Evolutionary conservation across 805 yeast species (phyloP).

Genomic region (Danielia oregonensis): DNA sequence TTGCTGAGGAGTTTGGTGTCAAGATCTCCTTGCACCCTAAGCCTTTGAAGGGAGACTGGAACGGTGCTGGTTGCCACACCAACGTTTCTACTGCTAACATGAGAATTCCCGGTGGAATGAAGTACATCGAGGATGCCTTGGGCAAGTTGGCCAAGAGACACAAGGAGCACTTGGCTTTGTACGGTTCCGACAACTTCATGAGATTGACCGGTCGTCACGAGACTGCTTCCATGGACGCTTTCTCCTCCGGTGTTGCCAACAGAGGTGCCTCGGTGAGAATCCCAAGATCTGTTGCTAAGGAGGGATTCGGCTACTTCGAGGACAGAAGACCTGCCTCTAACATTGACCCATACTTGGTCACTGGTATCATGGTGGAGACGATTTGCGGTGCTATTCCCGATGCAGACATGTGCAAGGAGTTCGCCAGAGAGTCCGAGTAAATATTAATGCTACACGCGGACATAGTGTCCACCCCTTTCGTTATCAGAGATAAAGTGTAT

Average conservation of each 20-base stretch:
- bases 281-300: slow-evolving; percentile 98
- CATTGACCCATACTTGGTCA: slow-evolving; percentile 97
- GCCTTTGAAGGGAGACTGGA: slow-evolving; percentile 99
- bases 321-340: slow-evolving; percentile 99
- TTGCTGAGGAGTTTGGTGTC: slow-evolving; percentile 98
- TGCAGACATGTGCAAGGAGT: slow-evolving; percentile 92
- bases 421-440: slow-evolving; percentile 59
- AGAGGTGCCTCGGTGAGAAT: slow-evolving; percentile 99
- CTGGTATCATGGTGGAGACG: slow-evolving; percentile 97
- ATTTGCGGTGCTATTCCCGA: slow-evolving; percentile 91
- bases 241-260: slow-evolving; percentile 98
- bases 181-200: slow-evolving; percentile 91
- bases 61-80: slow-evolving; percentile 99
- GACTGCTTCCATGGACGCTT: slow-evolving; percentile 89
- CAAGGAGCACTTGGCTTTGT: slow-evolving; percentile 89
- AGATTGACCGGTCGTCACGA: slow-evolving; percentile 98
- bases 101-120: slow-evolving; percentile 97
- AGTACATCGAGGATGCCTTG: slow-evolving; percentile 86
- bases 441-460: no score
- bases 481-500: background rate
- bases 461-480: background rate
- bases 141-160: slow-evolving; percentile 94
- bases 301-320: slow-evolving; percentile 97
- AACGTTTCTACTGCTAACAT: slow-evolving; percentile 89
- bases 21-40: slow-evolving; percentile 99